These are phyloP conservation scores for Spinellus fusiger DNA, from an alignment of 192 early-diverging fungal genomes.

Conservation along the genomic window DNA sequence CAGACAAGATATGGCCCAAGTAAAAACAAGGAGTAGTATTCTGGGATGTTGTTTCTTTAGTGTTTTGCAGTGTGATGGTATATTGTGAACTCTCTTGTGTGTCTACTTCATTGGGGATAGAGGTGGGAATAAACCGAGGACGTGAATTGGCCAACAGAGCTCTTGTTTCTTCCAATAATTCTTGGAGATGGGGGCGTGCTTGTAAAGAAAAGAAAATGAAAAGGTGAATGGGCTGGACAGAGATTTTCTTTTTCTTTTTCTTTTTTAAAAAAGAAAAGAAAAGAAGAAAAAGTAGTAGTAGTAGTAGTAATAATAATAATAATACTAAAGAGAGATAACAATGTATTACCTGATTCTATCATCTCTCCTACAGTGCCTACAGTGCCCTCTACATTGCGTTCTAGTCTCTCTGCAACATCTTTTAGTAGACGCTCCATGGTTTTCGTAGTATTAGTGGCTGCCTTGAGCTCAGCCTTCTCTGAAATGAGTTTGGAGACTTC, in stretches of 20 bases:
- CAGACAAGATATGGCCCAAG: conserved; percentile 72
- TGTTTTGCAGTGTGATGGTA: conserved; percentile 27
- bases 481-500: conserved; percentile 42
- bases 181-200: conserved; percentile 46
- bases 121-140: conserved; percentile 18
- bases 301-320: no score
- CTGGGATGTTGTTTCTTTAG: neutral
- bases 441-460: conserved; percentile 20
- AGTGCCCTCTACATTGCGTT: conserved; percentile 60
- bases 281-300: no score
- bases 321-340: no score
- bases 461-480: conserved; percentile 48
- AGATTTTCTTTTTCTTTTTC: neutral
- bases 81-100: conserved; percentile 39
- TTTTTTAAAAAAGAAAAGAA: neutral
- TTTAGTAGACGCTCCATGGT: conserved; percentile 46
- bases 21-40: conserved; percentile 32
- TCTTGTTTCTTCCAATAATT: conserved; percentile 39
- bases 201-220: no score
- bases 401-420: conserved; percentile 47
- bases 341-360: conserved; percentile 34
- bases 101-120: conserved; percentile 35
- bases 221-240: neutral
- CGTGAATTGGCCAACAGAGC: conserved; percentile 36
- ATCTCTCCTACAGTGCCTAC: conserved; percentile 41